Evolutionary conservation across 768 basidiomycete species (phyloP).

Genomic region (Lenzites betulinus): DNA sequence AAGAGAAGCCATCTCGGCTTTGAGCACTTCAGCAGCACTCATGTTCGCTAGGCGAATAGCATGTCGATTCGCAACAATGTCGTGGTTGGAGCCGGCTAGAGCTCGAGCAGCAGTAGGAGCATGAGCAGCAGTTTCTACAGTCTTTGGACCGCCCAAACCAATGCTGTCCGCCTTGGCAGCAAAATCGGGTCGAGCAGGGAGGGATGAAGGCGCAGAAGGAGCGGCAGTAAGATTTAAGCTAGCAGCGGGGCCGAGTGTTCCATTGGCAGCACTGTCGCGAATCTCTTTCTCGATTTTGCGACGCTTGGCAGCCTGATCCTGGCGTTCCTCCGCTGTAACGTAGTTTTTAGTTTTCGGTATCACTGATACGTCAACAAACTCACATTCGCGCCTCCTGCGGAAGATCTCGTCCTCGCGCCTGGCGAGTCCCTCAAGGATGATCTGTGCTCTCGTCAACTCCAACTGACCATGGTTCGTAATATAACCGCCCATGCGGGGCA

Average conservation of each 20-base stretch:
- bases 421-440: constrained; percentile 96
- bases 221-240: constrained; percentile 49
- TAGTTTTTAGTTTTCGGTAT: not conserved
- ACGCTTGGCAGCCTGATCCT: constrained; percentile 88
- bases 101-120: constrained; percentile 67
- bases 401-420: constrained; percentile 95
- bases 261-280: constrained; percentile 32
- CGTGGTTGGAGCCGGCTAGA: constrained; percentile 83
- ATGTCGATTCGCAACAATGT: constrained; percentile 86
- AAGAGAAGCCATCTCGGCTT: constrained; percentile 78
- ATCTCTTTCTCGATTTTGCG: constrained; percentile 66
- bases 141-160: constrained; percentile 67
- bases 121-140: constrained; percentile 57
- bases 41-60: constrained; percentile 96
- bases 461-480: constrained; percentile 91
- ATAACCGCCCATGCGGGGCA: constrained; percentile 97
- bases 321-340: constrained; percentile 82
- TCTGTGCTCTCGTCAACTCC: constrained; percentile 82
- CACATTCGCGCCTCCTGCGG: constrained; percentile 86
- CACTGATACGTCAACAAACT: constrained; percentile 9
- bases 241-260: constrained; percentile 47
- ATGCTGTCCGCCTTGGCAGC: constrained; percentile 78
- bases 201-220: constrained; percentile 39
- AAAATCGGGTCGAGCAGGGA: constrained; percentile 60
- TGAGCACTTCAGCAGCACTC: constrained; percentile 92